Conservation (phyloP, 306 rosid species). For the Purshia tridentata region DNA sequence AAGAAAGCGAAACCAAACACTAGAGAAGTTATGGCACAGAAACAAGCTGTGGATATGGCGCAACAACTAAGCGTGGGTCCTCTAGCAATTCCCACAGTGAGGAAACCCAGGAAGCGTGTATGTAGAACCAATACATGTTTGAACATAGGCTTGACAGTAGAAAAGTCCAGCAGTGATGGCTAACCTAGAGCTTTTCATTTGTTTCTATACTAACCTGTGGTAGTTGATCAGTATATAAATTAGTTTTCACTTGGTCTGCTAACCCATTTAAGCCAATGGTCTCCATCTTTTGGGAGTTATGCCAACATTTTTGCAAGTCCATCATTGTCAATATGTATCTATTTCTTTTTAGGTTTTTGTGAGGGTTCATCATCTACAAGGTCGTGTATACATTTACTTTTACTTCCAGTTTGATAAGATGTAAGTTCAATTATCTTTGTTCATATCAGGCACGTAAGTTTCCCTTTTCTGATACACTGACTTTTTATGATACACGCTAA, state of each 20-base stretch:
- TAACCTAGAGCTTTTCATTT: slow-evolving; percentile 25
- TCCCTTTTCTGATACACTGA: no score
- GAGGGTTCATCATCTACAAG: no score
- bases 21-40: slow-evolving; percentile 30
- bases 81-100: slow-evolving; percentile 30
- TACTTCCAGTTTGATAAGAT: no score
- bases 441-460: no score
- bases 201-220: slow-evolving; percentile 19
- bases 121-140: slow-evolving; percentile 39
- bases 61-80: slow-evolving; percentile 47
- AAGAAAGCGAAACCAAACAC: slow-evolving; percentile 33
- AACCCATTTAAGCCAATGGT: not conserved
- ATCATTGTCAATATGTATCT: no score
- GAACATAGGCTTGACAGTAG: slow-evolving; percentile 41
- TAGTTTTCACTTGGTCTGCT: not conserved
- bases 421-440: no score
- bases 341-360: no score
- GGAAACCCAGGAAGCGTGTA: slow-evolving; percentile 50
- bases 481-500: no score
- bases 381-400: no score
- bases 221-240: not conserved
- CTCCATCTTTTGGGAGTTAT: no score
- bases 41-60: slow-evolving; percentile 28
- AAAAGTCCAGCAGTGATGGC: slow-evolving; percentile 44
- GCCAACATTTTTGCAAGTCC: no score